Percentiles rank a stretch among this genome's conserved stretches.
These are phyloP conservation scores for Pterulicium gracile DNA, from an alignment of 1,284 basidiomycete genomes.

Conservation along the genomic window DNA sequence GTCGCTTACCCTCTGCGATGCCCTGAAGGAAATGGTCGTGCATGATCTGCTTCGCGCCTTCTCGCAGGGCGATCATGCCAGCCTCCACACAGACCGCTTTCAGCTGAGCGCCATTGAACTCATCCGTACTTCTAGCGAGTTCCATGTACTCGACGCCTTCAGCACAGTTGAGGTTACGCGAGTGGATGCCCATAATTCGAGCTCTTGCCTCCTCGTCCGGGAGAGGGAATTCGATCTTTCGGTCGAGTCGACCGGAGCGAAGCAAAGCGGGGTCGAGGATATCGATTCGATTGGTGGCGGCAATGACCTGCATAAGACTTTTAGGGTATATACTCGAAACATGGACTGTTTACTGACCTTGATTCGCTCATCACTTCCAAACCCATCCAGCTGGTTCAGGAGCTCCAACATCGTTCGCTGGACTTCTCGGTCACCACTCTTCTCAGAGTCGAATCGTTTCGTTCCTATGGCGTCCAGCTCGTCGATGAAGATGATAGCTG, in stretches of 20 bases:
- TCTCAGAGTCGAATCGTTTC: conserved; percentile 95
- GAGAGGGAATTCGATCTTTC: conserved; percentile 92
- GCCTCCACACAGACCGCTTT: conserved; percentile 96
- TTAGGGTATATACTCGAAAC: no score
- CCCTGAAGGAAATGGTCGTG: conserved; percentile 94
- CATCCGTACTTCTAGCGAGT: conserved; percentile 87
- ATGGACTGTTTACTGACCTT: no score
- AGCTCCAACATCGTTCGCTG: conserved; percentile 99
- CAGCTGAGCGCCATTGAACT: conserved; percentile 94
- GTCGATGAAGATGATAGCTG: conserved; percentile 99
- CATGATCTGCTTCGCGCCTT: conserved; percentile 82
- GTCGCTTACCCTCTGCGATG: conserved; percentile 77
- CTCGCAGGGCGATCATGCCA: conserved; percentile 95
- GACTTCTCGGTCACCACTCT: conserved; percentile 97
- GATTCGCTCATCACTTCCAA: conserved; percentile 92
- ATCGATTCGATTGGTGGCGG: conserved; percentile 97
- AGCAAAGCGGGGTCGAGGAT: conserved; percentile 97
- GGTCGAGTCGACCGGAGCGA: conserved; percentile 91
- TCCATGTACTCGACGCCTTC: conserved; percentile 86
- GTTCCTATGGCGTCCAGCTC: conserved; percentile 97
- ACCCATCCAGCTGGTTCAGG: conserved; percentile 97
- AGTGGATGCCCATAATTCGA: conserved; percentile 94
- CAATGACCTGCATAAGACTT: conserved; percentile 82
- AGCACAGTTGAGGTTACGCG: conserved; percentile 86
- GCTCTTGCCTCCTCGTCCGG: conserved; percentile 94